Conservation (phyloP, 2,329 filamentous ascomycete species). For the Colletotrichum cuscutae region DNA sequence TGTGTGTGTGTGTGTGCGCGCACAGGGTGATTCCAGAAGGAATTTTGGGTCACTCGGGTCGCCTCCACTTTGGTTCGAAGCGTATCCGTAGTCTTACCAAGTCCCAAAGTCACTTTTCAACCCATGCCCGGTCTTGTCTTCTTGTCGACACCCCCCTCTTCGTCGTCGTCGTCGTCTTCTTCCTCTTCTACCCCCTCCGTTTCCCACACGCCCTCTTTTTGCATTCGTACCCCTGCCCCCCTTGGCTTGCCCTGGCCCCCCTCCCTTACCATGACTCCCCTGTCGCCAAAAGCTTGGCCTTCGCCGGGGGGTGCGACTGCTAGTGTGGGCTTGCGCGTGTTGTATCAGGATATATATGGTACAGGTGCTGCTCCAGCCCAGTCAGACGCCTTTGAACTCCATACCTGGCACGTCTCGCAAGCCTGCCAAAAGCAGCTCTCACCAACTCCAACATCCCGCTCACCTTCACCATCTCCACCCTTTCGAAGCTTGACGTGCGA, state of each 20-base stretch:
- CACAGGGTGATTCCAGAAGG: constrained; percentile 34
- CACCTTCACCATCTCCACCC: constrained; percentile 19
- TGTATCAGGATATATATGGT: constrained; percentile 40
- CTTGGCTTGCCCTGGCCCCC: not conserved
- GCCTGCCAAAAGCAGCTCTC: constrained; percentile 37
- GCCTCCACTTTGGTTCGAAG: constrained; percentile 11
- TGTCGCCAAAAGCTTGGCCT: constrained; percentile 33
- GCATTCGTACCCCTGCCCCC: not conserved
- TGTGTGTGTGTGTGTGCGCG: not conserved
- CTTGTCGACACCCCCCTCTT: not conserved
- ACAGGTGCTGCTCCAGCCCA: constrained; percentile 36
- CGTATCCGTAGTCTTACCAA: not conserved
- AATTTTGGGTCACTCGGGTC: constrained; percentile 24
- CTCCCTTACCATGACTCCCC: constrained; percentile 28
- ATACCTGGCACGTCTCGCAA: constrained; percentile 43
- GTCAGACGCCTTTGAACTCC: constrained; percentile 18
- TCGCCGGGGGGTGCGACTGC: constrained; percentile 28
- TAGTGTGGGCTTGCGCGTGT: constrained; percentile 33
- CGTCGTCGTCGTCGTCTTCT: not conserved
- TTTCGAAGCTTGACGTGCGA: constrained; percentile 29
- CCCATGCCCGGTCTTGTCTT: not conserved
- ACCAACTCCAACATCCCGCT: constrained; percentile 27
- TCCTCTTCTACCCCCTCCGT: not conserved
- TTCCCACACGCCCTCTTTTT: not conserved
- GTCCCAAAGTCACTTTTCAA: constrained; percentile 21